phyloP scores from a whole-genome alignment of 768 basidiomycete species.

The Calocera cornea region DNA sequence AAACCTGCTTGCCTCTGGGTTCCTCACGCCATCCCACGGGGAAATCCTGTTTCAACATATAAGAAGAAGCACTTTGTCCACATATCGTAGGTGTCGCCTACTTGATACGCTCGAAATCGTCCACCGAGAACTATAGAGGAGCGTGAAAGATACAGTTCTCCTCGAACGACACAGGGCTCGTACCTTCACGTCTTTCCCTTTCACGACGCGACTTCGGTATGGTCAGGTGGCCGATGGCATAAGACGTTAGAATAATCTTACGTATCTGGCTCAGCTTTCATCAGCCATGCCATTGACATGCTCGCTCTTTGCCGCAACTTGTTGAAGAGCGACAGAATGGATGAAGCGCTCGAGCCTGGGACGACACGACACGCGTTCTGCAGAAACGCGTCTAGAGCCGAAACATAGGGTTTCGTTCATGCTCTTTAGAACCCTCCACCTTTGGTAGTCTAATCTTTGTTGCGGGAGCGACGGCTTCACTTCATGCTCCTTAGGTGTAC shows the following conservation, averaged over 20 bases:
- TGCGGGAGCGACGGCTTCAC: no score
- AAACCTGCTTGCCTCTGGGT: constrained; percentile 16
- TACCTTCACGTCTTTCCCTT: constrained; percentile 77
- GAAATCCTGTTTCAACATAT: not conserved
- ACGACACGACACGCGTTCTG: no score
- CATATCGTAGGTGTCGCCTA: not conserved
- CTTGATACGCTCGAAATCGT: constrained; percentile 5
- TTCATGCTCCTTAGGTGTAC: no score
- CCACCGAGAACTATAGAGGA: constrained; percentile 3
- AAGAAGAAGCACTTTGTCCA: no score
- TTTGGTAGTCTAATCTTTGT: no score
- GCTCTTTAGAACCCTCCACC: no score
- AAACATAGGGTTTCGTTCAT: no score
- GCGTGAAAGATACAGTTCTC: not conserved
- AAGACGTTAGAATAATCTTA: not conserved
- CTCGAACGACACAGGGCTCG: not conserved
- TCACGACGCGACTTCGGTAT: constrained; percentile 48
- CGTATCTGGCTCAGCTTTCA: constrained; percentile 71
- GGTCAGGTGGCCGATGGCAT: not conserved
- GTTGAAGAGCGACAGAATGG: not conserved
- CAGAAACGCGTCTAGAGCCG: no score
- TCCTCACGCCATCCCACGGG: constrained; percentile 7
- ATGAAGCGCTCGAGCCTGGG: not conserved
- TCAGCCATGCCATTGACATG: constrained; percentile 41
- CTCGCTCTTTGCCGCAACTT: not conserved